These are phyloP conservation scores for Wickerhamomyces hampshirensis DNA, from an alignment of 805 yeast genomes.

Conservation along the genomic window DNA sequence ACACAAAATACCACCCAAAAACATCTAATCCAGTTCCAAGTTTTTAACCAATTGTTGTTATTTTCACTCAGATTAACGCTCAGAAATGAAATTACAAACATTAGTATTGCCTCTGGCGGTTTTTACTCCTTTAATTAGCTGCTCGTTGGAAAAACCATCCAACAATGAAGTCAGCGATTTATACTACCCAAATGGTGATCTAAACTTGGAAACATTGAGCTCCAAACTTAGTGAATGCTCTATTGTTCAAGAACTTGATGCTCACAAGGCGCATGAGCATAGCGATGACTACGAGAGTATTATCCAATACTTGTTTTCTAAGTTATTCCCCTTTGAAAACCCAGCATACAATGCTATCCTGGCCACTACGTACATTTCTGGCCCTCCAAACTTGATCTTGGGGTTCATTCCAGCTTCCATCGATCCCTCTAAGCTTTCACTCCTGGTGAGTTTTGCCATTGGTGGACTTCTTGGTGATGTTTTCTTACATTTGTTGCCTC, in stretches of 20 bases:
- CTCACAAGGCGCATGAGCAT: constrained; percentile 23
- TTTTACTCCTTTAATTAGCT: too few relatives aligned
- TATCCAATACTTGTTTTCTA: constrained; percentile 36
- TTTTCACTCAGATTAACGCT: too few relatives aligned
- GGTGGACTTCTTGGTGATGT: constrained; percentile 77
- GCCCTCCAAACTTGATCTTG: constrained; percentile 57
- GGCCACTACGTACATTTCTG: constrained; percentile 60
- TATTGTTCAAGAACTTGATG: constrained; percentile 37
- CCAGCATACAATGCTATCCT: constrained; percentile 59
- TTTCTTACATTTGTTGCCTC: constrained; percentile 67
- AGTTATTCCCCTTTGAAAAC: constrained; percentile 44
- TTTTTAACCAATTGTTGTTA: too few relatives aligned
- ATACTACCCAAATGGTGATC: constrained; percentile 36
- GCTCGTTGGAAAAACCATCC: too few relatives aligned
- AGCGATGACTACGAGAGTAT: constrained; percentile 20
- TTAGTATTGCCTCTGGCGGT: too few relatives aligned
- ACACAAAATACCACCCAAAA: too few relatives aligned
- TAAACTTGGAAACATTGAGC: constrained; percentile 35
- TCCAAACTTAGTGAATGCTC: constrained; percentile 29
- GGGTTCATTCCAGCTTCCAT: constrained; percentile 54
- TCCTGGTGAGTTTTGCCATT: constrained; percentile 65
- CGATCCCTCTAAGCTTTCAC: constrained; percentile 43
- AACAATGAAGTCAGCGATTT: too few relatives aligned
- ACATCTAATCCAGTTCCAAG: too few relatives aligned
- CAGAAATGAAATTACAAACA: too few relatives aligned